Base-by-base conservation (phyloP, 176 grass and related monocot species). In the Oryza longistaminata region DNA sequence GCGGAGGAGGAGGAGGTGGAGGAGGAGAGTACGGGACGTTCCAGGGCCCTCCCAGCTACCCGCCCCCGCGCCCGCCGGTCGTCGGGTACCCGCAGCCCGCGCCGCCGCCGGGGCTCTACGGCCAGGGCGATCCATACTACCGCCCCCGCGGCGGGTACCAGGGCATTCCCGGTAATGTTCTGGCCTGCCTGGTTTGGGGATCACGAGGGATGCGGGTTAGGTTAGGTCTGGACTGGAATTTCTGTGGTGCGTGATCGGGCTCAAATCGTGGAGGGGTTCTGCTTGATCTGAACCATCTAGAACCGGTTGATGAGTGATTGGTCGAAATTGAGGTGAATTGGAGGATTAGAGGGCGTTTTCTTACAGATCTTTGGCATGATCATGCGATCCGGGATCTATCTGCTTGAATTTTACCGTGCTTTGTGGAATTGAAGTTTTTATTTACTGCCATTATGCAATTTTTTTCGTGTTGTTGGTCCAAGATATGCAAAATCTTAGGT, bases 31-130 rank as follows among this genome's bases (percentile, higher is more conserved):
- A 94, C 75, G 92, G 92, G 68, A 97, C 92, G 73, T 97, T 93
- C 82, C 77, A 94, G 66, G 92, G 92, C 13, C 71, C 82, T 46
- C 86, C 90, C 31, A 80, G 83, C 76, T 93, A 94, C 71, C 86
- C 88, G 50, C 88, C 88, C 17, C 94, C 92, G 43, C 86, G 85
- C 80, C 92, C 90, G 25, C 90, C 95, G 17, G 82, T 68, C 25
- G 76, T 92, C 53, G 92, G 94, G 11, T 91, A 92, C 35, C 92
- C 94, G 31, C 94, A 92, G 80, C 90, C 94, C 50, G 78, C 29
- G 27, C 88, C 92, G 55, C 92, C 94, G 21, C 74, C 84, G 1
- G 90, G 82, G 34, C 73, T 97, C 69, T 75, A 79, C 39, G 87
- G 73, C 13, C 75, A 71, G 15, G 60, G 78, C 68, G 76, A 76